Evolutionary conservation across 2,329 filamentous ascomycete genomes (phyloP), one percentile per base, ranked within the genome.

Genomic region (Periconia digitata): DNA sequence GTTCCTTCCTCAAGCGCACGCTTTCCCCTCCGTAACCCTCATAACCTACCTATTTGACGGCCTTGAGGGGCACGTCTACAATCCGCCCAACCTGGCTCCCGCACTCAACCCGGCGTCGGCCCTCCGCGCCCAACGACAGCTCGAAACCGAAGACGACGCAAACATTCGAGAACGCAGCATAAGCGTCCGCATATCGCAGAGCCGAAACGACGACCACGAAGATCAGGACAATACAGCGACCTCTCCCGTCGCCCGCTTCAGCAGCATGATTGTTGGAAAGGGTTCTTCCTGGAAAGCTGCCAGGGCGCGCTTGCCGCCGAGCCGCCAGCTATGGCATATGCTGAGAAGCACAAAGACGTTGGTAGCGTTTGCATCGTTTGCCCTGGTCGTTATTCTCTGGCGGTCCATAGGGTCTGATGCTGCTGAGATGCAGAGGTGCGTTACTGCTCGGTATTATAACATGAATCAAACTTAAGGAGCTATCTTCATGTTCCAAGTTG

Each of bases 241-340:
- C 49, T 51, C 49, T 29, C 56, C 52, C 51, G 52, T 46, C 44
- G 49, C 44, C 38, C 36, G 40, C 40, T 47, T 62, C 48, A 29
- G 35, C 56, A 63, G 41, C 43, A 96, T 96, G 92, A 84, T 96
- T 77, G 84, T 95, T 63, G 89, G 90, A 57, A 95, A 95, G 75
- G 89, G 88, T 72, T 89, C 90, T 70, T 82, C 85, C 72, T 97
- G 92, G 92, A 96, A 95, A 79, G 87, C 89, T 58, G 87, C 92
- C 59, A 89, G 84, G 76, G 81, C 88, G 63, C 83, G 84, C 66
- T 76, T 96, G 61, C 90, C 91, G 37, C 87, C 90, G 48, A 85
- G 84, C 60, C 84, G 90, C 71, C 86, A 87, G 40, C 59, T 79
- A 39, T 70, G 70, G 60, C 69, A 73, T 44, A 83, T 90, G 61